Conservation (phyloP, 2,329 filamentous ascomycete species). For the Zelopaecilomyces penicillatus region DNA sequence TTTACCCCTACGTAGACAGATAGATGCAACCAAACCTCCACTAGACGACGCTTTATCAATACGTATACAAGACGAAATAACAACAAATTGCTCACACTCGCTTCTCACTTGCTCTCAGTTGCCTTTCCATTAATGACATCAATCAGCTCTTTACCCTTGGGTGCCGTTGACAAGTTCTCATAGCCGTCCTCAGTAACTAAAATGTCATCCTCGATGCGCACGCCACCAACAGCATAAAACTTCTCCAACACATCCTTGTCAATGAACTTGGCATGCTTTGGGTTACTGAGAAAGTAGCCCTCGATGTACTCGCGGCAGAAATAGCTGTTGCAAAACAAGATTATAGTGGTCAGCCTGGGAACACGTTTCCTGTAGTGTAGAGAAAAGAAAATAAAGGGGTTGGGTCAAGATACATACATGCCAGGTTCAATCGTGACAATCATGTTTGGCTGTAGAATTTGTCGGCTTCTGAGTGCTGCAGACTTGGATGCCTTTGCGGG, state of each 20-base stretch:
- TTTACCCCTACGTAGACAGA: no score
- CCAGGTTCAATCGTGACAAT: slow-evolving; percentile 76
- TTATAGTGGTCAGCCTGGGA: slow-evolving; percentile 2
- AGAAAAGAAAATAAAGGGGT: not conserved
- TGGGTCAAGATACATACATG: slow-evolving; percentile 35
- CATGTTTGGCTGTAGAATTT: slow-evolving; percentile 50
- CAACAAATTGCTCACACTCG: no score
- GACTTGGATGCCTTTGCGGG: slow-evolving; percentile 13
- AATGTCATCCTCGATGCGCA: slow-evolving; percentile 88
- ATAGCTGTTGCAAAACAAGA: slow-evolving; percentile 40
- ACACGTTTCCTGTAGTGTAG: not conserved
- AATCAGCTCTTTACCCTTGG: slow-evolving; percentile 66
- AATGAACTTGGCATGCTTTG: slow-evolving; percentile 54
- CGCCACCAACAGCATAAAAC: slow-evolving; percentile 76
- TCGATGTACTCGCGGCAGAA: slow-evolving; percentile 68
- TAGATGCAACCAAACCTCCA: no score
- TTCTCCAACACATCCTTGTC: slow-evolving; percentile 54
- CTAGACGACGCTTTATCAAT: no score
- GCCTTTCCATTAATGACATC: slow-evolving; percentile 43
- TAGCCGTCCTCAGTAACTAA: slow-evolving; percentile 68
- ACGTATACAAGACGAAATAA: no score
- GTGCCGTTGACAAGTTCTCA: slow-evolving; percentile 75
- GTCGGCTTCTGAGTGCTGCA: slow-evolving; percentile 22
- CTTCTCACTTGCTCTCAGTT: not conserved
- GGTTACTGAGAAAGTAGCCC: slow-evolving; percentile 54